Conservation (phyloP, 2,329 filamentous ascomycete species). For the Pseudocercospora eumusae region DNA sequence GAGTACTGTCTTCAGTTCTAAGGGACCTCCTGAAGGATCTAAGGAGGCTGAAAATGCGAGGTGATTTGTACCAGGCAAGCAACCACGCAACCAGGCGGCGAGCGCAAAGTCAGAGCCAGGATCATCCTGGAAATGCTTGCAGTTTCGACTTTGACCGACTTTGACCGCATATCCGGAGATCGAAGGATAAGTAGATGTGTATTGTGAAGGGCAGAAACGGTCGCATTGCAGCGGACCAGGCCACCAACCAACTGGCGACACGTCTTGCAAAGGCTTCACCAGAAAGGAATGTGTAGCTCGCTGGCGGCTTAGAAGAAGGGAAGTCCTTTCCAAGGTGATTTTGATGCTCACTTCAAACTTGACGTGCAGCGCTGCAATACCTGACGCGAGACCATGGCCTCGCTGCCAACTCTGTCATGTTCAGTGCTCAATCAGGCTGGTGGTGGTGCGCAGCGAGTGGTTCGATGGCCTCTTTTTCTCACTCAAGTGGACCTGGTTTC, state of each 20-base stretch:
- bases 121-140: background rate
- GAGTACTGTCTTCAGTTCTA: too few species aligned
- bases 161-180: background rate
- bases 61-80: background rate
- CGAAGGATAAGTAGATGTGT: constrained; percentile 1
- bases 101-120: background rate
- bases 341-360: background rate
- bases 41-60: too few species aligned
- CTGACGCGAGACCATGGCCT: background rate
- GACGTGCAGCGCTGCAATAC: too few species aligned
- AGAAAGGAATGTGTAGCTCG: background rate
- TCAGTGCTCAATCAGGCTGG: background rate
- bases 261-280: background rate
- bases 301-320: background rate
- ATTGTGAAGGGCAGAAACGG: background rate
- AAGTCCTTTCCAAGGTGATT: background rate
- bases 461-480: background rate
- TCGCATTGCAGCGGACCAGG: background rate
- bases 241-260: constrained; percentile 2
- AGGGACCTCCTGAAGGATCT: too few species aligned
- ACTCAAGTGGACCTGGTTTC: background rate
- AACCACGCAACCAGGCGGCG: constrained; percentile 1
- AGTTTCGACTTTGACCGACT: background rate
- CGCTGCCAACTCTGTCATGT: background rate
- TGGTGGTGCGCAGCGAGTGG: background rate